Conservation (phyloP, 1,284 basidiomycete genomes). For the Leccinum insigne region DNA sequence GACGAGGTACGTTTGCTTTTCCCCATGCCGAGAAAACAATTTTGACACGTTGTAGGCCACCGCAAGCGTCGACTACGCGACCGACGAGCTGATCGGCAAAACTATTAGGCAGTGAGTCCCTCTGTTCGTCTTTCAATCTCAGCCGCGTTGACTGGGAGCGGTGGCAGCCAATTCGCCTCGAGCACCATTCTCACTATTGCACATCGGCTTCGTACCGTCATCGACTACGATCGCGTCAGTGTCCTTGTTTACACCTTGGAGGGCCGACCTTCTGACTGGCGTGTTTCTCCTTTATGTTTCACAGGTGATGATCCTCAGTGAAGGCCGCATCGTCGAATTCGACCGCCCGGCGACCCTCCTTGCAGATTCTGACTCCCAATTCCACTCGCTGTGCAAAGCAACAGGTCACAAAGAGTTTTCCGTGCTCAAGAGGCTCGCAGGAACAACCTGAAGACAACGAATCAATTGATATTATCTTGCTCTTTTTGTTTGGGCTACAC, state of each 20-base stretch:
- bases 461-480: background rate
- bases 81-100: too few relatives aligned
- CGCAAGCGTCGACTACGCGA: too few relatives aligned
- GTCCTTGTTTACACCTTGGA: background rate
- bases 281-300: background rate
- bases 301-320: conserved; percentile 86
- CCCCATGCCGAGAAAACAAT: background rate
- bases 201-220: conserved; percentile 69
- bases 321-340: conserved; percentile 83
- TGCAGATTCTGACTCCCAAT: conserved; percentile 63
- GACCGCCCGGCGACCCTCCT: conserved; percentile 72
- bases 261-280: background rate
- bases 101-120: too few relatives aligned
- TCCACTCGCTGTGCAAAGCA: conserved; percentile 80
- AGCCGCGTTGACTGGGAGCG: background rate
- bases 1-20: conserved; percentile 43
- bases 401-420: conserved; percentile 82
- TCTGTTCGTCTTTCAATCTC: too few relatives aligned
- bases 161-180: conserved; percentile 57
- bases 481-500: background rate
- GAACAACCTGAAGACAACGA: conserved; percentile 35
- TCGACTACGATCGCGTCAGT: conserved; percentile 64
- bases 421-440: conserved; percentile 67
- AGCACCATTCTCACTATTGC: conserved; percentile 72
- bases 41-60: conserved; percentile 20